Conservation (phyloP, 331 rosid species). For the Rosa hybrid region DNA sequence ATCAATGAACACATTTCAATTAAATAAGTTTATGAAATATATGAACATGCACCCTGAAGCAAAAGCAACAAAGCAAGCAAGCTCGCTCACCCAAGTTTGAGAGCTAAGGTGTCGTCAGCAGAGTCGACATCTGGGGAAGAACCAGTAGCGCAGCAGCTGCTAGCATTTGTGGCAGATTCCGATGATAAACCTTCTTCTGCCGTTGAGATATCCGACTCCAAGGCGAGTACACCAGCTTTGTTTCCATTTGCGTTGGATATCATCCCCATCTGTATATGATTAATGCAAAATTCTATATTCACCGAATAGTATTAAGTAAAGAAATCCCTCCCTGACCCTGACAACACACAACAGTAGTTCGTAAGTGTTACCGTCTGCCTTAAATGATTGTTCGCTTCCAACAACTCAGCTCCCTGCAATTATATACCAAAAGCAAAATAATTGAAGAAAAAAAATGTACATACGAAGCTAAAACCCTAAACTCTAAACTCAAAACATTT, state of each 20-base stretch:
- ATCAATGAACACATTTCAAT: neutral
- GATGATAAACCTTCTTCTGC: conserved; percentile 46
- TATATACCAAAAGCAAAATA: neutral
- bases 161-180: conserved; percentile 43
- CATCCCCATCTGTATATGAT: conserved; percentile 39
- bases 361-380: conserved; percentile 38
- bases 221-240: conserved; percentile 16
- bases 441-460: neutral
- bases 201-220: neutral
- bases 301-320: neutral
- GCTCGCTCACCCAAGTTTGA: conserved; percentile 56
- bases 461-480: neutral
- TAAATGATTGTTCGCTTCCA: conserved; percentile 46
- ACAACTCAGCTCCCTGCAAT: conserved; percentile 44
- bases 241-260: conserved; percentile 24
- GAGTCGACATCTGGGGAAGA: conserved; percentile 47
- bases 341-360: neutral
- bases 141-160: conserved; percentile 36
- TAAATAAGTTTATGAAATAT: neutral
- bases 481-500: neutral
- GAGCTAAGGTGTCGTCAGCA: conserved; percentile 40
- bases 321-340: neutral
- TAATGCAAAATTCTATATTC: neutral
- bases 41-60: neutral
- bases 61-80: neutral